Evolutionary conservation across 345 rosid species (phyloP), one percentile per base, ranked within the genome.

Genomic region (Excoecaria cochinchinensis): DNA sequence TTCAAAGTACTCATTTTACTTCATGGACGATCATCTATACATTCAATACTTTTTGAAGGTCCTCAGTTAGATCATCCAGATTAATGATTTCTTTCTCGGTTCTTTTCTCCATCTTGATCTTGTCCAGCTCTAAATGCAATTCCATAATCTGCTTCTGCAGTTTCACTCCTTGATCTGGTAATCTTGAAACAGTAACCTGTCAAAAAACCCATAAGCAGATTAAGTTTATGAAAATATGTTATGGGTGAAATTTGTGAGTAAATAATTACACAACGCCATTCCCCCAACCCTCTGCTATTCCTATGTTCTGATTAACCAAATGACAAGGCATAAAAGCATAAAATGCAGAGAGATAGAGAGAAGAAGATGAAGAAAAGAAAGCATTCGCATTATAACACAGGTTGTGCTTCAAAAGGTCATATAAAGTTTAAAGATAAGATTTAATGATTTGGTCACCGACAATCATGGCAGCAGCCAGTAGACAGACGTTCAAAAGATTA

Each of bases 161-260:
- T 76, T 87, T 93, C 4, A 82, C 89, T 67, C 99, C 99, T 78
- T 83, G 81, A 75, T 95, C 99, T 3, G 99, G 95, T 73, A 95
- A 78, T 71, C 83, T 90, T 48, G 94, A 85, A 22, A 93, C 77
- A 2, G 85, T 87, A 46, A 7, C 82, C 99, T 95, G 89, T 46
- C 65, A 38, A 59, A 22, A 52, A 47, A 25, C 51, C 51, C 71
- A 55, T 62, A 63, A 60, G 5, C 69, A 64, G 24, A 38, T 38
- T 16, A 0, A 39, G 8, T 6, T 16, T 5, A 19, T 40, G 12
- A 38, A 6, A 25, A n/a, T 3, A 52, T 13, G 58, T 40, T 13
- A 62, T 21, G 16, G 5, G 39, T n/a, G 46, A 50, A 9, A 8
- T 17, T 55, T 55, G 31, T 5, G 39, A 6, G 22, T 3, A 6